A percentile compares a stretch with the other conserved stretches of the same genome.
Conservation (phyloP, 495 filamentous ascomycete genomes). For the Pseudotulostoma volvatum region DNA sequence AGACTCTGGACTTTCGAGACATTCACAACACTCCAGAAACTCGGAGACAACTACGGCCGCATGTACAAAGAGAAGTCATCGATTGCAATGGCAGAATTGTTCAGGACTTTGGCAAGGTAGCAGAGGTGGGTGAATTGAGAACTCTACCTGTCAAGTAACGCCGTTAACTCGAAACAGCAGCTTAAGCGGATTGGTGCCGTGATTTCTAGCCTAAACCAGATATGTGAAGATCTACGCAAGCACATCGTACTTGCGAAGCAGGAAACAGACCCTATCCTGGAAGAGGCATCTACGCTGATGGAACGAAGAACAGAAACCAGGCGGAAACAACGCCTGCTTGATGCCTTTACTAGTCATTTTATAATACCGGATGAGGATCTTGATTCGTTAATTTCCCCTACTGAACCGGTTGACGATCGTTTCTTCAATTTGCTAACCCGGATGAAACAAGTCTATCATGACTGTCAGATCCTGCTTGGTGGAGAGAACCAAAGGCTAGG, state of each 20-base stretch:
- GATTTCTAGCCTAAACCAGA: constrained; percentile 60
- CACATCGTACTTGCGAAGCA: constrained; percentile 58
- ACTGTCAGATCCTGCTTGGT: constrained; percentile 77
- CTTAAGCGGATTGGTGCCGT: constrained; percentile 69
- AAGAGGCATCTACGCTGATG: constrained; percentile 63
- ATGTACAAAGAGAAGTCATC: constrained; percentile 85
- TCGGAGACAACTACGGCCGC: constrained; percentile 60
- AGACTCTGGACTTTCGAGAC: constrained; percentile 53
- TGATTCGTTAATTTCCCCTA: constrained; percentile 50
- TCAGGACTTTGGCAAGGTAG: constrained; percentile 75
- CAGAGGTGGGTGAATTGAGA: constrained; percentile 55
- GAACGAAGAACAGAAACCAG: constrained; percentile 60
- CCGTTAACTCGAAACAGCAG: constrained; percentile 57
- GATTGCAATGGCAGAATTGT: constrained; percentile 88
- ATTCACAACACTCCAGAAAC: constrained; percentile 64
- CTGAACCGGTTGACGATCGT: constrained; percentile 65
- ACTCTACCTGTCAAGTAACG: no score
- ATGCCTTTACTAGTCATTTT: constrained; percentile 73
- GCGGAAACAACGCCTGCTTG: constrained; percentile 71
- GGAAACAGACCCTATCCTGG: constrained; percentile 59
- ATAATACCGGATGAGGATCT: constrained; percentile 66
- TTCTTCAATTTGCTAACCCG: constrained; percentile 72
- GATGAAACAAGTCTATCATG: constrained; percentile 72
- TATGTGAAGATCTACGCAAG: constrained; percentile 62
- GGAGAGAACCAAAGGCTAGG: constrained; percentile 78